Evolutionary conservation across 2,329 filamentous ascomycete genomes (phyloP).

Genomic region (Exophiala spinifera): DNA sequence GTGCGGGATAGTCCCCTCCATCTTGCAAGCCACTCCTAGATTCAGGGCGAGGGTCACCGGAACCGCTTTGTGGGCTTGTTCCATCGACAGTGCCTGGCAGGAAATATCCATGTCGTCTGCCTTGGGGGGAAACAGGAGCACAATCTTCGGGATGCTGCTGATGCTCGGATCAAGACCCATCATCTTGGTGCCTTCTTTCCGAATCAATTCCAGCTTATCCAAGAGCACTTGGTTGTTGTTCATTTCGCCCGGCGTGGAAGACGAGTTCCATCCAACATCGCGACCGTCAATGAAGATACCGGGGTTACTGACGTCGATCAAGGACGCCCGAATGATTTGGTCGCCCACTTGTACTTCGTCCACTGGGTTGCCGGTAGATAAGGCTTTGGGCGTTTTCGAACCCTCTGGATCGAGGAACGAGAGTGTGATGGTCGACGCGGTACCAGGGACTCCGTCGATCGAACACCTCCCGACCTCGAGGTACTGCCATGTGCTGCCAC

Average conservation of each 20-base stretch:
- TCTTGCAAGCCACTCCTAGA: constrained; percentile 48
- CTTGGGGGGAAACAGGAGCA: constrained; percentile 63
- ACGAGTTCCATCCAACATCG: constrained; percentile 51
- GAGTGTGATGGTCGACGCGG: constrained; percentile 55
- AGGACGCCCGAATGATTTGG: constrained; percentile 49
- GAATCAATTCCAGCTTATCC: constrained; percentile 53
- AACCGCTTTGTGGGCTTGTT: constrained; percentile 56
- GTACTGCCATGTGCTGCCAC: constrained; percentile 27
- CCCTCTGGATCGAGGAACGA: constrained; percentile 63
- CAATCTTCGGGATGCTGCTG: constrained; percentile 50
- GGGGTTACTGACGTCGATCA: constrained; percentile 64
- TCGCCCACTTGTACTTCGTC: constrained; percentile 47
- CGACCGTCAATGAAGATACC: constrained; percentile 59
- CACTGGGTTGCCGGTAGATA: constrained; percentile 57
- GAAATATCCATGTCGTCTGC: constrained; percentile 40
- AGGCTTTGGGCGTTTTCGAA: constrained; percentile 59
- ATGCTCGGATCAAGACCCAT: constrained; percentile 58
- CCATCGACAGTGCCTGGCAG: constrained; percentile 54
- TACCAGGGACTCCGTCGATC: constrained; percentile 64
- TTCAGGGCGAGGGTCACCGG: constrained; percentile 56
- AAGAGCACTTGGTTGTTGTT: constrained; percentile 47
- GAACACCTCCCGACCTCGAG: constrained; percentile 51
- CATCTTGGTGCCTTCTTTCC: constrained; percentile 53
- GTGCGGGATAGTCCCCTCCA: constrained; percentile 42
- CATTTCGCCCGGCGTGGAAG: constrained; percentile 55